These are phyloP conservation scores for Irpex lacteus DNA, from an alignment of 1,284 basidiomycete genomes.

Conservation along the genomic window DNA sequence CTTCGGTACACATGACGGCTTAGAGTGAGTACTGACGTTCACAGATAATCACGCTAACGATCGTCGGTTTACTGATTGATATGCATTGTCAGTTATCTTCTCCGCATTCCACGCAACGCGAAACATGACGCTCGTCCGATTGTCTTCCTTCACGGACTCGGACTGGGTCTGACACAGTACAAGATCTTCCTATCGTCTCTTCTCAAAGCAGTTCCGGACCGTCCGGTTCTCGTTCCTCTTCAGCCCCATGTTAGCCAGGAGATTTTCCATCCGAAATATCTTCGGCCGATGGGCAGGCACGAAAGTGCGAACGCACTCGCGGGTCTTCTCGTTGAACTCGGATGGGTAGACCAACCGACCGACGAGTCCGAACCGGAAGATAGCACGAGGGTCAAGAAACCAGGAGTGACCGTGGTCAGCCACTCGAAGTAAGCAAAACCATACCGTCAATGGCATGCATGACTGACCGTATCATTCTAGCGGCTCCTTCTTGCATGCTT, in stretches of 20 bases:
- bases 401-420: conserved; percentile 75
- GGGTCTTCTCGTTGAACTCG: conserved; percentile 56
- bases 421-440: conserved; percentile 75
- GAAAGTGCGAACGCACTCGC: conserved; percentile 62
- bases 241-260: conserved; percentile 86
- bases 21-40: conserved; percentile 50
- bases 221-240: conserved; percentile 76
- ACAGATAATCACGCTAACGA: too few species aligned
- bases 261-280: conserved; percentile 72
- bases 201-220: conserved; percentile 53
- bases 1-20: conserved; percentile 49
- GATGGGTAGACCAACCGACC: conserved; percentile 47
- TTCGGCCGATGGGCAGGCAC: conserved; percentile 64
- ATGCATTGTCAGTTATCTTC: conserved; percentile 55
- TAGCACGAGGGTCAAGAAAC: conserved; percentile 1
- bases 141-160: conserved; percentile 86
- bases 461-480: conserved; percentile 32
- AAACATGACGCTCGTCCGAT: conserved; percentile 59
- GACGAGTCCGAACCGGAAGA: conserved; percentile 1
- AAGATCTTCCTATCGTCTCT: conserved; percentile 48
- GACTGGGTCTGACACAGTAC: conserved; percentile 77
- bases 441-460: background rate
- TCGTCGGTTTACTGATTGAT: background rate
- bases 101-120: conserved; percentile 59
- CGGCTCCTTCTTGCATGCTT: conserved; percentile 76